Base-by-base conservation (phyloP, 306 rosid genomes). In the Dalbergia cochinchinensis region DNA sequence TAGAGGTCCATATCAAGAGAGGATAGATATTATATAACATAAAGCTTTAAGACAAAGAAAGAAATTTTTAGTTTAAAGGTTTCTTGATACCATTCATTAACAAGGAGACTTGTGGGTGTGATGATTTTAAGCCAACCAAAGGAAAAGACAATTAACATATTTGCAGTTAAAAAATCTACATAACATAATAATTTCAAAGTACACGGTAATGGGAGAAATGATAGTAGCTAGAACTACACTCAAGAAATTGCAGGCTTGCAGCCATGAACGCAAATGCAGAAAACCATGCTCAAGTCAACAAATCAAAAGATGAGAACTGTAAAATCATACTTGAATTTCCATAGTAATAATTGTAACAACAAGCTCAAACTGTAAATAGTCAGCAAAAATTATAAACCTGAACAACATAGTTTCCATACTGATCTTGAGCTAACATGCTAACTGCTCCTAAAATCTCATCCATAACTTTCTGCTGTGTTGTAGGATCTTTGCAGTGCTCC, bases 341-440 rank as follows among this genome's bases (percentile, higher is more conserved):
- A 15, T 5, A 7, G 68, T 10, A 73, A 20, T 57, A 58, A 73
- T 55, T 57, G 16, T n/a, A 11, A 53, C 57, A 73, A 35, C 1
- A 71, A 13, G 7, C 67, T 5, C 41, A 73, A 19, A 58, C 13
- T 6, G 22, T 8, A 20, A 68, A 19, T 41, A 72, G 41, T 54
- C 11, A 68, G 76, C 45, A 73, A 47, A 71, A 73, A 64, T 19
- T 60, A 79, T 63, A 73, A 81, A 88, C 95, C 92, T 90, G 92
- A 60, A 92, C 94, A n/a, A 89, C 92, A 67, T 88, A 91, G 82
- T 91, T 90, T 31, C 92, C 96, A 74, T 89, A 91, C 84, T 87
- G 92, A 83, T 92, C 93, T 57, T 87, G 96, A n/a, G 92, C 94
- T 88, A 93, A 88, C 91, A 87, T 88, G 88, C 97, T 89, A 78